Evolutionary conservation across 441 rosid genomes (phyloP).

Genomic region (Gossypium gossypioides): DNA sequence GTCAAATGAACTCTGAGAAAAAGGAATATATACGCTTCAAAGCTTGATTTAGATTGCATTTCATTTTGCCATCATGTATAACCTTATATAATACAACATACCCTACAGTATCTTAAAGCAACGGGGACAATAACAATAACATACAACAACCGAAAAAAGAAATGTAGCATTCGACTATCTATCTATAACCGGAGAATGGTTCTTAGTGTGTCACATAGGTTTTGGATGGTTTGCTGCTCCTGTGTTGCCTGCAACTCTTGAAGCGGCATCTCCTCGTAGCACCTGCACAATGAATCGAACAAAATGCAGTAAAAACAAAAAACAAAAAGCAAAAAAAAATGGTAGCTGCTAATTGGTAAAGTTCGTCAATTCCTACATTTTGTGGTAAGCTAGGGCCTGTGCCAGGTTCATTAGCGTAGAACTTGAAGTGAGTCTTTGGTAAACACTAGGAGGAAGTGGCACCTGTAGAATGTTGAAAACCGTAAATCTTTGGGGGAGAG

Average conservation of each 20-base stretch:
- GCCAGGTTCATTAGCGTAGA: conserved; percentile 80
- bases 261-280: conserved; percentile 94
- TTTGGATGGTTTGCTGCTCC: conserved; percentile 92
- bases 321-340: neutral
- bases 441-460: conserved; percentile 91
- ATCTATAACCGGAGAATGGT: conserved; percentile 82
- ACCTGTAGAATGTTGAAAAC: conserved; percentile 42
- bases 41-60: neutral
- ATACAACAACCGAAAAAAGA: neutral
- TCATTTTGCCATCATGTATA: neutral
- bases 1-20: neutral
- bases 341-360: neutral
- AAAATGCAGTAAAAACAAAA: neutral
- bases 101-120: neutral
- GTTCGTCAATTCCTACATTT: conserved; percentile 43
- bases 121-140: neutral
- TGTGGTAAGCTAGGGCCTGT: conserved; percentile 91
- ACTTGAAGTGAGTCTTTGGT: conserved; percentile 80
- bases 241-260: conserved; percentile 87
- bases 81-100: neutral
- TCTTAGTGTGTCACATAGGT: conserved; percentile 82
- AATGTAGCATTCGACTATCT: neutral
- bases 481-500: neutral
- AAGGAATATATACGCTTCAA: neutral
- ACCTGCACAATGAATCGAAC: conserved; percentile 39